A percentile compares a stretch with the other conserved stretches of the same genome.
These are phyloP conservation scores for Arthroderma sp. DNA, from an alignment of 2,329 filamentous ascomycete species.

Conservation along the genomic window DNA sequence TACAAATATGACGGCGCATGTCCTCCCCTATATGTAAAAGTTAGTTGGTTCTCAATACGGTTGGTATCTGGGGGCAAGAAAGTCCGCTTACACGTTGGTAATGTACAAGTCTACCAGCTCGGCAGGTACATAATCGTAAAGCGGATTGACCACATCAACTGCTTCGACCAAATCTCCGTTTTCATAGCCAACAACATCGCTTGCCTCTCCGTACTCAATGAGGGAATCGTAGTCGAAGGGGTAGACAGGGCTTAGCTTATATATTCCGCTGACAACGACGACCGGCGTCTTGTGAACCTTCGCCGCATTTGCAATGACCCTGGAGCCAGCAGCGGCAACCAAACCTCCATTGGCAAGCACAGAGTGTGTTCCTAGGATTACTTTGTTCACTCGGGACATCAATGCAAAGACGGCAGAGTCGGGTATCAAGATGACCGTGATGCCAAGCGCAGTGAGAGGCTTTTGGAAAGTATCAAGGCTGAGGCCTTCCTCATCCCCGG, in stretches of 20 bases:
- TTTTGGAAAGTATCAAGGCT: constrained; percentile 52
- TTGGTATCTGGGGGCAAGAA: not conserved
- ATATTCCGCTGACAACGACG: constrained; percentile 78
- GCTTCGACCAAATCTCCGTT: constrained; percentile 68
- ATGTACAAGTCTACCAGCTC: constrained; percentile 52
- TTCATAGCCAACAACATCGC: constrained; percentile 61
- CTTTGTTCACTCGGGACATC: constrained; percentile 91
- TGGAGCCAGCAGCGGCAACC: constrained; percentile 71
- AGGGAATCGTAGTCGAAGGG: constrained; percentile 69
- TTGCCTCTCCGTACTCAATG: constrained; percentile 76
- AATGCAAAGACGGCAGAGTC: constrained; percentile 81
- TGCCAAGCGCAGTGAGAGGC: constrained; percentile 61
- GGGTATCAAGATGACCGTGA: constrained; percentile 70
- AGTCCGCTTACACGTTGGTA: constrained; percentile 57
- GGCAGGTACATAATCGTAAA: constrained; percentile 70
- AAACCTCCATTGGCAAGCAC: constrained; percentile 82
- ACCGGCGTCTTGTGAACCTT: constrained; percentile 72
- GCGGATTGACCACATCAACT: constrained; percentile 63
- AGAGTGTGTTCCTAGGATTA: constrained; percentile 75
- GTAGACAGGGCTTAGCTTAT: constrained; percentile 84
- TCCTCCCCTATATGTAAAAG: constrained; percentile 35
- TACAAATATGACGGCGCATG: constrained; percentile 53
- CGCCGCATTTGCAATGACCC: constrained; percentile 71
- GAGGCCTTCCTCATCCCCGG: constrained; percentile 36
- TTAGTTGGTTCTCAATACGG: constrained; percentile 10